Percentiles rank a stretch among this genome's conserved stretches.
Conservation (phyloP, 1,284 basidiomycete species). For the Melanopsichium pennsylvanicum region DNA sequence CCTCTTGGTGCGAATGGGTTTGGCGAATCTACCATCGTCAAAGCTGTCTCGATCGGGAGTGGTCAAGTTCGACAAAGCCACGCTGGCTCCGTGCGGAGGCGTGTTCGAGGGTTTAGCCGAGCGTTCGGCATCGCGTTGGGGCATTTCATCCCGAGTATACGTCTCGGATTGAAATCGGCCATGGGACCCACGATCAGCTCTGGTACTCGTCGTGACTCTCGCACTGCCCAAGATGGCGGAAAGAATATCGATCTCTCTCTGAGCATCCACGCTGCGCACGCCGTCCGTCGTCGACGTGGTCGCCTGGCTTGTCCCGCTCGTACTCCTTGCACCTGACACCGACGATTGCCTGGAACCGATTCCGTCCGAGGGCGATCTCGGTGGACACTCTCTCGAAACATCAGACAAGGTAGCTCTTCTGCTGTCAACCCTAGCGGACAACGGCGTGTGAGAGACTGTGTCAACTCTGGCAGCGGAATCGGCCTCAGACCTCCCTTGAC, state of each 20-base stretch:
- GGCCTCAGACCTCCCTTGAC: conserved; percentile 42
- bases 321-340: conserved; percentile 16
- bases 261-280: conserved; percentile 34
- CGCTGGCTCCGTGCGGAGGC: background rate
- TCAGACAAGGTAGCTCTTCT: conserved; percentile 21
- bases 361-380: conserved; percentile 21
- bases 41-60: conserved; percentile 3
- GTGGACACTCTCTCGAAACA: conserved; percentile 6
- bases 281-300: conserved; percentile 24
- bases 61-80: background rate
- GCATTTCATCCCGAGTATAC: conserved; percentile 9
- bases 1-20: background rate
- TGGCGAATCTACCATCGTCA: conserved; percentile 3
- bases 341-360: conserved; percentile 6
- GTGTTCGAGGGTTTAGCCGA: background rate
- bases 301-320: conserved; percentile 30
- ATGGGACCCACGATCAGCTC: conserved; percentile 12
- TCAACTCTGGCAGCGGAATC: conserved; percentile 41
- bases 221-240: conserved; percentile 47
- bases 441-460: conserved; percentile 37
- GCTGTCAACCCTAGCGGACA: conserved; percentile 13
- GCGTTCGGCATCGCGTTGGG: background rate
- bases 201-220: conserved; percentile 8
- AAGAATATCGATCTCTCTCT: conserved; percentile 56
- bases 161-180: conserved; percentile 31